Percentiles rank a stretch among this genome's conserved stretches.
phyloP scores from a whole-genome alignment of 2,329 filamentous ascomycete genomes.

The Cordyceps tenuipes region DNA sequence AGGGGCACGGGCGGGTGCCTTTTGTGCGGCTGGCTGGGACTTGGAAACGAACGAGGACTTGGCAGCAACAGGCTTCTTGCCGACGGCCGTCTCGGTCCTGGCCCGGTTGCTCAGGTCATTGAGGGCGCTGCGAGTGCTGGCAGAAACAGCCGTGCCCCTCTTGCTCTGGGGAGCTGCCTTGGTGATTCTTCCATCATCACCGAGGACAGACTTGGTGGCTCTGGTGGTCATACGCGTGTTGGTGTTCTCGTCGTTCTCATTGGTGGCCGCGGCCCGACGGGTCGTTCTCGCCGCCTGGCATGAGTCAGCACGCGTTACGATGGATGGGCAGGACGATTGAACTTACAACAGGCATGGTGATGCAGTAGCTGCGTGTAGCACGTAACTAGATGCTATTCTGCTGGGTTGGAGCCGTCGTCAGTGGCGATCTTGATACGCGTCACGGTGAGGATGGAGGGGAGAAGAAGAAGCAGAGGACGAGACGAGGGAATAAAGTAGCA shows the following conservation, averaged over 20 bases:
- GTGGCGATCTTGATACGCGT: slow-evolving; percentile 3
- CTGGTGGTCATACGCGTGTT: slow-evolving; percentile 87
- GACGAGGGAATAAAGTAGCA: slow-evolving; percentile 13
- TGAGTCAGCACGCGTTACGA: not conserved
- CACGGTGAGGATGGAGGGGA: slow-evolving; percentile 1
- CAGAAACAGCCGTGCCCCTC: slow-evolving; percentile 45
- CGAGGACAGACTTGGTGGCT: slow-evolving; percentile 75
- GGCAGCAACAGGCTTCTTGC: slow-evolving; percentile 60
- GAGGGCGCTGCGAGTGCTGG: slow-evolving; percentile 72
- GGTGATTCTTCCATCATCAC: slow-evolving; percentile 50
- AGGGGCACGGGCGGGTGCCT: slow-evolving; percentile 48
- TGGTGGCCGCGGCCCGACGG: slow-evolving; percentile 67
- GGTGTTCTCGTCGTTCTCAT: slow-evolving; percentile 92
- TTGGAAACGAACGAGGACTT: slow-evolving; percentile 71
- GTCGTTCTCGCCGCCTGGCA: slow-evolving; percentile 53
- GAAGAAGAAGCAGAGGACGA: slow-evolving; percentile 2
- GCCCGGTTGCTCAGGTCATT: slow-evolving; percentile 93
- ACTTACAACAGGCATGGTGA: slow-evolving; percentile 12
- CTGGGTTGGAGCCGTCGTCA: not conserved
- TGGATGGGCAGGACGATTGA: not conserved
- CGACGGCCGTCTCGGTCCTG: slow-evolving; percentile 63
- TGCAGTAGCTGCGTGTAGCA: slow-evolving; percentile 7
- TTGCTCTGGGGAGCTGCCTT: slow-evolving; percentile 64
- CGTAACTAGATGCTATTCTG: slow-evolving; percentile 10
- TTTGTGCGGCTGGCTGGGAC: slow-evolving; percentile 74